A percentile compares a stretch with the other conserved stretches of the same genome.
phyloP scores from a whole-genome alignment of 345 rosid species.

The Aquilaria sinensis region DNA sequence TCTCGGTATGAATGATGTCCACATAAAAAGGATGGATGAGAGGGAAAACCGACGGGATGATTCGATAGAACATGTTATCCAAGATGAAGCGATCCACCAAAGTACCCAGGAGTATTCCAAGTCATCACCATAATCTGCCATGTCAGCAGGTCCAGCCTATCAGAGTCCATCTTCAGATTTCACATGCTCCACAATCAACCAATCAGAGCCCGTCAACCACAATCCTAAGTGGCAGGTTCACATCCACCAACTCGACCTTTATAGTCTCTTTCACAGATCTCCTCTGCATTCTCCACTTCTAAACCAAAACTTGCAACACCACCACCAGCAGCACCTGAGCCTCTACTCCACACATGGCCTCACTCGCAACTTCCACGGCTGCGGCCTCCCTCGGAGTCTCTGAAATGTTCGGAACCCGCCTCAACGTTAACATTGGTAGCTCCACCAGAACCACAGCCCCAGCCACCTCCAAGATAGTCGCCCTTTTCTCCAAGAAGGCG shows the following conservation, averaged over 20 bases:
- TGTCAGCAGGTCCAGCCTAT: constrained; percentile 42
- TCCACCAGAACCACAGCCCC: constrained; percentile 39
- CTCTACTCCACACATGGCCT: constrained; percentile 29
- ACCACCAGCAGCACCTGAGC: neutral
- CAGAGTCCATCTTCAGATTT: constrained; percentile 47
- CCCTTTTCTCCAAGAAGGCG: constrained; percentile 82
- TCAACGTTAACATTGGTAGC: constrained; percentile 56
- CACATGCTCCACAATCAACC: constrained; percentile 31
- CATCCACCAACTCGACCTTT: constrained; percentile 57
- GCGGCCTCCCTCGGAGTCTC: constrained; percentile 82
- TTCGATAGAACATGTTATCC: constrained; percentile 41
- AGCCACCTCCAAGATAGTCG: constrained; percentile 61
- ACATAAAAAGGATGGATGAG: constrained; percentile 7
- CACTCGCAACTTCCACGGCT: constrained; percentile 45
- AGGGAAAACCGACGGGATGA: constrained; percentile 1
- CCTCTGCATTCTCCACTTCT: constrained; percentile 2
- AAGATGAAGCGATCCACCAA: constrained; percentile 13
- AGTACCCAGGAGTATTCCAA: constrained; percentile 22
- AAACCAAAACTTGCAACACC: neutral
- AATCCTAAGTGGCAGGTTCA: constrained; percentile 41
- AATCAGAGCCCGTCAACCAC: constrained; percentile 24
- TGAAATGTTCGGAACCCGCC: constrained; percentile 75
- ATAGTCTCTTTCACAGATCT: constrained; percentile 24
- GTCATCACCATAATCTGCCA: constrained; percentile 47
- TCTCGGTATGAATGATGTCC: neutral